These are phyloP conservation scores for Hyphodiscus hymeniophilus DNA, from an alignment of 495 filamentous ascomycete species.

Conservation along the genomic window DNA sequence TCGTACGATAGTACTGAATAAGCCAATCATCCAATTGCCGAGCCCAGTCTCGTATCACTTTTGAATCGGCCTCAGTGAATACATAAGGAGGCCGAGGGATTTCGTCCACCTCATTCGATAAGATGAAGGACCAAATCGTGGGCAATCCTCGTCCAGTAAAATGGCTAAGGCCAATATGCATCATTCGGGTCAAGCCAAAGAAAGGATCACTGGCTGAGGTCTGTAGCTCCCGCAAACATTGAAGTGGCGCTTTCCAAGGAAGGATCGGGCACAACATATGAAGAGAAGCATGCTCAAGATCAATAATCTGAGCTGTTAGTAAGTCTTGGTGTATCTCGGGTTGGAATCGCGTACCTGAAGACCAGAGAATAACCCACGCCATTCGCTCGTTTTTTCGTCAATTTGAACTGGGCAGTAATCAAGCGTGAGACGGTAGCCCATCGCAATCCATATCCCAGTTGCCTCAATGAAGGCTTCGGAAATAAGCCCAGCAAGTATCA, in stretches of 20 bases:
- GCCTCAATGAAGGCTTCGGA: constrained; percentile 32
- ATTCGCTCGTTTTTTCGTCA: constrained; percentile 23
- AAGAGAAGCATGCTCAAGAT: constrained; percentile 36
- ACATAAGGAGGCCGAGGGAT: constrained; percentile 13
- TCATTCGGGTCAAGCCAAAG: constrained; percentile 32
- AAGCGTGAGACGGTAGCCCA: constrained; percentile 32
- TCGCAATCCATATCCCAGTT: constrained; percentile 33
- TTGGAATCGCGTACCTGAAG: constrained; percentile 25
- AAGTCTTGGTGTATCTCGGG: not conserved
- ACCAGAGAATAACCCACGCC: constrained; percentile 31
- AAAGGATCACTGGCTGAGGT: constrained; percentile 27
- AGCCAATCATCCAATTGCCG: constrained; percentile 32
- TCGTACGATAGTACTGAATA: constrained; percentile 28
- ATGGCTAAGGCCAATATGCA: constrained; percentile 33
- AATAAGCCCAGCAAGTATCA: constrained; percentile 35
- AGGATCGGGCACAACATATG: constrained; percentile 34
- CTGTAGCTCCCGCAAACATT: constrained; percentile 22
- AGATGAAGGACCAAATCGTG: constrained; percentile 34
- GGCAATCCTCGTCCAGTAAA: constrained; percentile 33
- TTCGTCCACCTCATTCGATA: constrained; percentile 14
- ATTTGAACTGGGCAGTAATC: constrained; percentile 25
- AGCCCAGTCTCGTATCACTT: constrained; percentile 32
- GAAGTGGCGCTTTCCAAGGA: constrained; percentile 26
- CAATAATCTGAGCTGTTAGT: constrained; percentile 26
- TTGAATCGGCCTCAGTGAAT: constrained; percentile 29